A percentile compares a stretch with the other conserved stretches of the same genome.
These are phyloP conservation scores for Diaporthe australafricana DNA, from an alignment of 2,329 filamentous ascomycete genomes.

Conservation along the genomic window DNA sequence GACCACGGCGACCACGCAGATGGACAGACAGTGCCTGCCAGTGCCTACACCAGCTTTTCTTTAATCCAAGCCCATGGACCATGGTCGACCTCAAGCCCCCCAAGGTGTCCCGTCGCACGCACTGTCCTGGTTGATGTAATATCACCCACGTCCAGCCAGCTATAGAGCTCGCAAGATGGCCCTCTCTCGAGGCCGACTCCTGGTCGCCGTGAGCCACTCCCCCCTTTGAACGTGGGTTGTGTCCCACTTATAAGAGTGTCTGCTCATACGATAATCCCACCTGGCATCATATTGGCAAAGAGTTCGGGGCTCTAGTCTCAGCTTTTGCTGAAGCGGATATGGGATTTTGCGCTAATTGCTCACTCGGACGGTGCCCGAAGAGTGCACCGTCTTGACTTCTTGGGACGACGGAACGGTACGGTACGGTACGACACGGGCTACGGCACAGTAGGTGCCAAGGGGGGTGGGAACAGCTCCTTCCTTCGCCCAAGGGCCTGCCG, in stretches of 20 bases:
- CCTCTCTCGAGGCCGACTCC: constrained; percentile 24
- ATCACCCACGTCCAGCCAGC: background rate
- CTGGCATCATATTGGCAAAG: constrained; percentile 25
- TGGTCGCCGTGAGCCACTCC: constrained; percentile 7
- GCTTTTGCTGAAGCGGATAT: constrained; percentile 19
- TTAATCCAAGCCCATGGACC: background rate
- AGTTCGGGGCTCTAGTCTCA: constrained; percentile 26
- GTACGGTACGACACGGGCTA: background rate
- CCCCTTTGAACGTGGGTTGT: constrained; percentile 14
- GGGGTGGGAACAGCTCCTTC: background rate
- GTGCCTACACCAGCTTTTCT: constrained; percentile 3
- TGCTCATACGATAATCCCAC: constrained; percentile 28
- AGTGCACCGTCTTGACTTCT: constrained; percentile 18
- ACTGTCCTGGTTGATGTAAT: constrained; percentile 15
- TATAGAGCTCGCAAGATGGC: background rate
- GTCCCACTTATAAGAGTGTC: constrained; percentile 24
- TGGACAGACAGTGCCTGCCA: background rate
- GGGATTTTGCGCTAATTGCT: constrained; percentile 9
- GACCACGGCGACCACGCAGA: constrained; percentile 3
- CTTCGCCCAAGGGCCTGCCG: background rate
- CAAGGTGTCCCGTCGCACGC: background rate
- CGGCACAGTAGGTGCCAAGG: no score
- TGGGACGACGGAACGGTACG: constrained; percentile 12
- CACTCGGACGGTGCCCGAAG: constrained; percentile 27
- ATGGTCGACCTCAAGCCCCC: background rate